These are phyloP conservation scores for Dunaliella salina DNA, from an alignment of 163 green algal species.

Conservation along the genomic window DNA sequence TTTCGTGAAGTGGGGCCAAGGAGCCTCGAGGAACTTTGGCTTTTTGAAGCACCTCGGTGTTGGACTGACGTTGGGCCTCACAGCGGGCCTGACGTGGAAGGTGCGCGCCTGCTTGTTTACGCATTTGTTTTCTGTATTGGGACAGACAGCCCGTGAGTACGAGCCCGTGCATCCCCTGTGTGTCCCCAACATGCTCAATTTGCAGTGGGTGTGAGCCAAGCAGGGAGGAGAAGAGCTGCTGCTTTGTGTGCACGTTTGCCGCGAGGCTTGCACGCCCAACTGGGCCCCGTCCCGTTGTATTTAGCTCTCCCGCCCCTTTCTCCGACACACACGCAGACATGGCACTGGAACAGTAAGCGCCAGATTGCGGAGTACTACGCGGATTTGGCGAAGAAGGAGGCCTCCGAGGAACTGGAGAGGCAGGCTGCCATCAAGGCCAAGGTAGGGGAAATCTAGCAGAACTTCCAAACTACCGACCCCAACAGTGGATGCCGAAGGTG, in stretches of 20 bases:
- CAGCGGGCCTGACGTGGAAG: slow-evolving; percentile 39
- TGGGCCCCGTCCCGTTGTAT: too few species aligned
- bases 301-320: too few species aligned
- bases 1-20: slow-evolving; percentile 30
- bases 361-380: slow-evolving; percentile 46
- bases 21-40: slow-evolving; percentile 40
- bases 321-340: slow-evolving; percentile 24
- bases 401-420: slow-evolving; percentile 26
- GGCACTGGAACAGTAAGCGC: slow-evolving; percentile 49
- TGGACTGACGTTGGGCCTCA: slow-evolving; percentile 22
- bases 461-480: neutral
- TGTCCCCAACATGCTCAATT: neutral
- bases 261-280: too few species aligned
- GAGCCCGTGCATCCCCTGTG: neutral
- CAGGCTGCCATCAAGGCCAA: slow-evolving; percentile 36
- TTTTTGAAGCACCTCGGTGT: slow-evolving; percentile 31
- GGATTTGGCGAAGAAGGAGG: slow-evolving; percentile 38
- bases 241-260: too few species aligned
- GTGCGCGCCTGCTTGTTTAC: slow-evolving; percentile 11
- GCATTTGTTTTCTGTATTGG: neutral
- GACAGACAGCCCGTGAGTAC: neutral
- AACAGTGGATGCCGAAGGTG: too few species aligned
- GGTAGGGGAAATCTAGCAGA: slow-evolving; percentile 34
- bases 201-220: neutral
- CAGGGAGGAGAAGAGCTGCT: too few species aligned